A percentile compares a stretch with the other conserved stretches of the same genome.
Conservation (phyloP, 192 early-diverging fungal species). For the Spinellus fusiger region DNA sequence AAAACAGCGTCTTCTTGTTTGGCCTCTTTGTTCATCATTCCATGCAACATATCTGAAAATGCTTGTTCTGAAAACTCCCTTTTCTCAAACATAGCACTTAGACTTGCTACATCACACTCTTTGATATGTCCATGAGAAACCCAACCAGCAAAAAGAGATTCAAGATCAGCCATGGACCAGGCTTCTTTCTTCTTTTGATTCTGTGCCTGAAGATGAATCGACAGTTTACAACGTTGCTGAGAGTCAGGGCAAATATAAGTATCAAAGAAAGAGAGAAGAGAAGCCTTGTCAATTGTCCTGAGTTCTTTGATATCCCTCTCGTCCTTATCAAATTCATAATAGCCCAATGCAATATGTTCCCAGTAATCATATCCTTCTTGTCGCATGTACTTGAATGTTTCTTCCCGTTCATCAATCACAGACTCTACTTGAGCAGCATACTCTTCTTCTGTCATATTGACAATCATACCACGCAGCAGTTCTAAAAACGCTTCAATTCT, state of each 20-base stretch:
- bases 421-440: slow-evolving; percentile 64
- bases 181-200: too few species aligned
- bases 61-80: too few species aligned
- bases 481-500: slow-evolving; percentile 68
- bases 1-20: too few species aligned
- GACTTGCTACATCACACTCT: too few species aligned
- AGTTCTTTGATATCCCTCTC: slow-evolving; percentile 30
- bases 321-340: slow-evolving; percentile 45
- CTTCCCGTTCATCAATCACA: slow-evolving; percentile 53
- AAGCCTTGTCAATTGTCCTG: slow-evolving; percentile 32
- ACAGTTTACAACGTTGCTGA: slow-evolving; percentile 31
- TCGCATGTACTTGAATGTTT: slow-evolving; percentile 70
- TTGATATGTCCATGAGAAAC: too few species aligned
- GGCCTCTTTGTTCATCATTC: too few species aligned
- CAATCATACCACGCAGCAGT: slow-evolving; percentile 26
- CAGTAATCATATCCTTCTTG: slow-evolving; percentile 66
- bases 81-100: too few species aligned
- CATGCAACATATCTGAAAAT: too few species aligned
- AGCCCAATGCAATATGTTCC: slow-evolving; percentile 58
- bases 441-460: slow-evolving; percentile 56
- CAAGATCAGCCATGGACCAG: too few species aligned
- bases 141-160: too few species aligned
- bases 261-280: slow-evolving; percentile 53
- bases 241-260: slow-evolving; percentile 46
- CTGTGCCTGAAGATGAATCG: slow-evolving; percentile 40